These are phyloP conservation scores for Calonectria honghensis DNA, from an alignment of 2,329 filamentous ascomycete species.

Conservation along the genomic window DNA sequence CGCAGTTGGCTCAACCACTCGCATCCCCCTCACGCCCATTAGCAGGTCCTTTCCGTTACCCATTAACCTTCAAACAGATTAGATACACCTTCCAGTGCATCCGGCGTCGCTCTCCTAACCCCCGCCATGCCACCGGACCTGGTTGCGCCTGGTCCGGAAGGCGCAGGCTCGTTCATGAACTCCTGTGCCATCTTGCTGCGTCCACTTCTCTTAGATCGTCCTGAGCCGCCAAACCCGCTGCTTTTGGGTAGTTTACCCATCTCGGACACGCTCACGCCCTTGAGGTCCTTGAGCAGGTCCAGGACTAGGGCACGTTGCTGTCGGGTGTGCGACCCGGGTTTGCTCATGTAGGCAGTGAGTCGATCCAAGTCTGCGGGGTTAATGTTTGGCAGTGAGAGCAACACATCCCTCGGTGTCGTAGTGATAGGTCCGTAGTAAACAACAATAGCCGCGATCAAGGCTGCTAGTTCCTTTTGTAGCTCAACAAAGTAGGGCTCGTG, in stretches of 20 bases:
- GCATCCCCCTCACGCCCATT: constrained; percentile 7
- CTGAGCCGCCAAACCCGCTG: constrained; percentile 59
- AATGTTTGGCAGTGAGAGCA: constrained; percentile 89
- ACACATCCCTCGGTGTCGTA: constrained; percentile 81
- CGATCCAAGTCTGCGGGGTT: constrained; percentile 79
- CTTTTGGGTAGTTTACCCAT: constrained; percentile 86
- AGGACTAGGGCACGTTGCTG: constrained; percentile 88
- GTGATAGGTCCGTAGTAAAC: constrained; percentile 83
- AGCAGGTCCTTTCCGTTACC: constrained; percentile 8
- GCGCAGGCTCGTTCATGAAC: constrained; percentile 75
- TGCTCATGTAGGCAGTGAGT: constrained; percentile 76
- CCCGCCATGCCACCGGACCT: constrained; percentile 54
- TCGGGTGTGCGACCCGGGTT: constrained; percentile 77
- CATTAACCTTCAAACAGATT: constrained; percentile 67
- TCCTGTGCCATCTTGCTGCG: constrained; percentile 76
- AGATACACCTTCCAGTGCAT: constrained; percentile 73
- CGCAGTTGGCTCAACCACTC: constrained; percentile 18
- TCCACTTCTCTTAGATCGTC: constrained; percentile 53
- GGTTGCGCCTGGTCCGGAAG: constrained; percentile 52
- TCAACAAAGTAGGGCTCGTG: constrained; percentile 98
- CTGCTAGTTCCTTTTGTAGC: constrained; percentile 92
- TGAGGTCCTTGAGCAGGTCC: constrained; percentile 88
- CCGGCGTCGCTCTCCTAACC: constrained; percentile 64
- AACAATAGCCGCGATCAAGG: constrained; percentile 90
- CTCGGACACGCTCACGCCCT: constrained; percentile 94